Base-by-base conservation (phyloP, 2,329 filamentous ascomycete genomes). In the Cadophora gregata region DNA sequence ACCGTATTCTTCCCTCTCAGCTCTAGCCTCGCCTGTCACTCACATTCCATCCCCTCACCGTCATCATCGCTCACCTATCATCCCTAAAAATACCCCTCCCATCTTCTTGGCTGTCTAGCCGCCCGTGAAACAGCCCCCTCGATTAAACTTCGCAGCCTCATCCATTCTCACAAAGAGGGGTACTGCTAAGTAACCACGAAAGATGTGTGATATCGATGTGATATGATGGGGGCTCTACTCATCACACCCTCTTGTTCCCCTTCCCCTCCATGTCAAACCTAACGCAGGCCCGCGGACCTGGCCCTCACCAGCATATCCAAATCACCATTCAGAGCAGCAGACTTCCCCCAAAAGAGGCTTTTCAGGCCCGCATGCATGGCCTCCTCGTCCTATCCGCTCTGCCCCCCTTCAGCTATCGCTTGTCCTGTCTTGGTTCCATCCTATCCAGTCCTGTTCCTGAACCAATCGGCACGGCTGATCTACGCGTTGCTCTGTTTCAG, bases 381-480 rank as follows among this genome's bases (percentile, higher is more conserved):
- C 33, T 25, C 19, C 36, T 19, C 14, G 14, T 53, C 50, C 27
- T n/a, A 31, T 53, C 50, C 50, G 8, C 9, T n/a, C 50, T n/a
- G n/a, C n/a, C 16, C 25, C 31, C 29, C 33, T 29, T 19, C 47
- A 25, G 42, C 36, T 12, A 62, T 50, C 47, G n/a, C 9, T 24
- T 36, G 36, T 33, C 48, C 4, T 38, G 25, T 36, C 53, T n/a
- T 56, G 47, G 53, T 33, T 45, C 47, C 38, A 42, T 19, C 14
- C 25, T 38, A 42, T 19, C 14, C 25, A 27, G 33, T 36, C 53
- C 53, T 56, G 59, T 62, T 53, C 59, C 47, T 62, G 59, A 59
- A 42, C 59, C 59, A 62, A 62, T 62, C 59, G 59, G 59, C 59
- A 62, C 31, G n/a, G 45, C 48, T 29, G 59, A 61, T 53, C 45